Percentiles rank a stretch among this genome's conserved stretches.
Evolutionary conservation across 345 rosid genomes (phyloP).

Genomic region (Populus nigra): DNA sequence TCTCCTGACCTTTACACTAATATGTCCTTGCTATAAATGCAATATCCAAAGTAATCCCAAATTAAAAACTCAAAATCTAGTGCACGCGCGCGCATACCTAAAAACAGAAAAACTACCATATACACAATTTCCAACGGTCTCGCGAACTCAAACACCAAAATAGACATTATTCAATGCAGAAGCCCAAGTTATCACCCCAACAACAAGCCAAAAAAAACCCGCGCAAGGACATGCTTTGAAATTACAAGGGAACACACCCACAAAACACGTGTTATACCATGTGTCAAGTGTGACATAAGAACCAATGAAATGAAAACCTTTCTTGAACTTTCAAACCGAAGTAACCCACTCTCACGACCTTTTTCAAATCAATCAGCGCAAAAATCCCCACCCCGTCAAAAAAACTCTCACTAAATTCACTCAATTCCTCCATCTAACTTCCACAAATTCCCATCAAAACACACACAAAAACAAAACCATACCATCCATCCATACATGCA

Average conservation of each 20-base stretch:
- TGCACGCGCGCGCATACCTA: not conserved
- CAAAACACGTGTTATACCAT: not conserved
- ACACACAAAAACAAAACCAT: not conserved
- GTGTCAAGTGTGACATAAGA: no score
- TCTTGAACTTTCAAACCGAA: not conserved
- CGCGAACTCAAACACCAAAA: not conserved
- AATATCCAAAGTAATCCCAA: not conserved
- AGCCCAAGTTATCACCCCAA: not conserved
- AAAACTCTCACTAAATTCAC: not conserved
- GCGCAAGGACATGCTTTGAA: not conserved
- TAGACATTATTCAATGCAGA: not conserved
- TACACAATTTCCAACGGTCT: not conserved
- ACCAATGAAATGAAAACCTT: not conserved
- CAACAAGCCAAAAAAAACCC: not conserved
- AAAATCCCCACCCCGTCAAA: not conserved
- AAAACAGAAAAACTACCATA: not conserved
- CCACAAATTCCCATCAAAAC: not conserved
- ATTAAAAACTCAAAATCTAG: not conserved
- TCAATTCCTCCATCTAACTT: not conserved
- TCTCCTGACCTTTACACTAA: not conserved
- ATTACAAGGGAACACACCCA: not conserved
- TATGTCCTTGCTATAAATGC: constrained; percentile 4
- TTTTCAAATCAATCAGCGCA: not conserved
- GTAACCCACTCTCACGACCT: not conserved
- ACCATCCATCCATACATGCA: not conserved